Evolutionary conservation across 768 basidiomycete genomes (phyloP), one percentile per base, ranked within the genome.

Genomic region (Suillus lakei): DNA sequence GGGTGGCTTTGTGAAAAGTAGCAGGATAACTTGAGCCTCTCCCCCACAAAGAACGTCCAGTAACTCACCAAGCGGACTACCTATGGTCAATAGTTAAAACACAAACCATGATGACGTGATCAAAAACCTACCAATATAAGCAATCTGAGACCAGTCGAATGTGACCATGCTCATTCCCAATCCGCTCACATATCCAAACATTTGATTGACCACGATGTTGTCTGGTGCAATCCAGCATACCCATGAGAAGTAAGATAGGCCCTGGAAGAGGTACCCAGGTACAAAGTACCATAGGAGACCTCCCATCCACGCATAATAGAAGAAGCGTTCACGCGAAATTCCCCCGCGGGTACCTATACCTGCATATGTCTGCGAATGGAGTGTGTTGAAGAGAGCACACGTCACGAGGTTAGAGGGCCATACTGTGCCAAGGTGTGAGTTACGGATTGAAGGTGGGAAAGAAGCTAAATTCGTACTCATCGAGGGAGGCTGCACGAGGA

Each of bases 111-210:
- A 61, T 23, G 15, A 62, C 0, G 30, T 9, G 5, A n/a, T 18
- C 13, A 10, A 9, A 18, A 16, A 32, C 59, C 60, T 61, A 58
- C 76, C 72, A 8, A 77, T 73, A 64, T 73, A 81, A 10, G 77
- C 65, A 65, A 90, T 86, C 74, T 91, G 89, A 3, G 88, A 81
- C 93, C 92, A 95, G 69, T 94, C 92, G 73, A 95, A 92, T 38
- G 91, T 91, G 71, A 93, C 74, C 66, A 92, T 72, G 67, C 89
- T 88, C 89, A 93, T 91, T 32, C 88, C 88, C 71, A 89, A 72
- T 16, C 82, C 81, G 26, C 60, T 68, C 41, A 71, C 68, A 64
- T 87, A 87, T 39, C 92, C 92, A 68, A 94, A 93, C 71, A 93
- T 76, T 71, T 91, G 87, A 74, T 93, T 94, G 71, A 95, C 84